Percentiles rank a stretch among this genome's conserved stretches.
These are phyloP conservation scores for Penstemon davidsonii DNA, from an alignment of 257 asterid genomes.

Conservation along the genomic window DNA sequence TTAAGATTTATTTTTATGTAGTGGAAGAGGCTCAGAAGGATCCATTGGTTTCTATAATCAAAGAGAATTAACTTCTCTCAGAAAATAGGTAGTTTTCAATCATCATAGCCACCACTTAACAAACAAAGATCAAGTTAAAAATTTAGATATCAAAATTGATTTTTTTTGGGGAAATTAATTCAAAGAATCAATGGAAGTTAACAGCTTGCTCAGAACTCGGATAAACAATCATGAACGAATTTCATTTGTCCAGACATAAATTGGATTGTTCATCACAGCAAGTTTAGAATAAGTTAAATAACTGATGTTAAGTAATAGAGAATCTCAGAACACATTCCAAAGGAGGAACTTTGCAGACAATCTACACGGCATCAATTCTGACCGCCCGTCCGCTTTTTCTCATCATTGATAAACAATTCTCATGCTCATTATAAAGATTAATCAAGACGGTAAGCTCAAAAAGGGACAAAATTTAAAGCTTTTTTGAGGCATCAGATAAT, in stretches of 20 bases:
- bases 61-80: slow-evolving; percentile 46
- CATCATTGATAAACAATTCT: slow-evolving; percentile 44
- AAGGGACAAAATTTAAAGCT: not conserved
- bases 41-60: slow-evolving; percentile 89
- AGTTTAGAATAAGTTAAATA: not conserved
- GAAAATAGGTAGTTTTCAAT: slow-evolving; percentile 67
- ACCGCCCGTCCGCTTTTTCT: slow-evolving; percentile 87
- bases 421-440: not conserved
- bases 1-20: not conserved
- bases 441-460: not conserved
- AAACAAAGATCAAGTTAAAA: not conserved
- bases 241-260: slow-evolving; percentile 80
- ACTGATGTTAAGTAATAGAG: not conserved
- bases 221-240: slow-evolving; percentile 54
- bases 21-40: slow-evolving; percentile 72
- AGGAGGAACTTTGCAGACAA: slow-evolving; percentile 65
- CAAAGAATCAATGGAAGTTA: not conserved
- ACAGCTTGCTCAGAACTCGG: slow-evolving; percentile 51
- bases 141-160: not conserved
- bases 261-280: slow-evolving; percentile 51
- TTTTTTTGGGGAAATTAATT: too few relatives aligned
- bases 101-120: slow-evolving; percentile 56
- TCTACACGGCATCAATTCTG: slow-evolving; percentile 93
- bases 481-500: slow-evolving; percentile 31
- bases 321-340: slow-evolving; percentile 58